Evolutionary conservation across 1,139 yeast species (phyloP).

Genomic region (Scheffersomyces segobiensis): DNA sequence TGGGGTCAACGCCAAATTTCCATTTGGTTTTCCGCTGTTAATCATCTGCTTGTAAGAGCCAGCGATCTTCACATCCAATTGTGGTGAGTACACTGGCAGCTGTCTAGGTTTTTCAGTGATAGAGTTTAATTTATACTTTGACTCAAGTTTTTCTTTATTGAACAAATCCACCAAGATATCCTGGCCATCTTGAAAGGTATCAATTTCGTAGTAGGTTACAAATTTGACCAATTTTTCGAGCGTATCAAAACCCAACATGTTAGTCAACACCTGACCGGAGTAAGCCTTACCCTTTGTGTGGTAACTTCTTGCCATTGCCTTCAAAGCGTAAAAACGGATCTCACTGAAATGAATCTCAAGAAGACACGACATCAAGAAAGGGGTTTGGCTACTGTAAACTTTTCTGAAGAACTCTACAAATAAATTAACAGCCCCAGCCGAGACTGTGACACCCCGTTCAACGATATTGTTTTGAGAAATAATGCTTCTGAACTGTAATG

Average conservation of each 20-base stretch:
- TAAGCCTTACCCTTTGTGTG: constrained; percentile 75
- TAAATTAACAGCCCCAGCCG: constrained; percentile 63
- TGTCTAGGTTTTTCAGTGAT: constrained; percentile 48
- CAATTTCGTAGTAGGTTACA: constrained; percentile 65
- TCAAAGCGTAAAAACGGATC: constrained; percentile 72
- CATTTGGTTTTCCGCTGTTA: constrained; percentile 39
- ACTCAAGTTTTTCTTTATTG: constrained; percentile 46
- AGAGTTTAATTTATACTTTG: constrained; percentile 45
- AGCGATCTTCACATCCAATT: constrained; percentile 51
- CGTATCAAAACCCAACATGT: constrained; percentile 67
- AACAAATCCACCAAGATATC: constrained; percentile 54
- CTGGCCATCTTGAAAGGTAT: constrained; percentile 36
- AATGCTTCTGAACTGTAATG: constrained; percentile 66
- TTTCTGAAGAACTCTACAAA: constrained; percentile 67
- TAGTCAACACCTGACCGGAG: constrained; percentile 45
- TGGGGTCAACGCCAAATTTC: constrained; percentile 20
- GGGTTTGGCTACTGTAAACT: constrained; percentile 51
- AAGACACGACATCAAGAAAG: constrained; percentile 72
- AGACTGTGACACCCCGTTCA: constrained; percentile 55
- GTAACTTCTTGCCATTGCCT: constrained; percentile 64
- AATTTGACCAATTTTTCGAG: constrained; percentile 54
- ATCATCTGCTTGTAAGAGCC: constrained; percentile 33
- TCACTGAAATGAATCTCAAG: constrained; percentile 82
- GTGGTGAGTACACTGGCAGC: constrained; percentile 57
- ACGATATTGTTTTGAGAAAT: constrained; percentile 63